A percentile compares a stretch with the other conserved stretches of the same genome.
Conservation (phyloP, 352 stramenopile genomes). For the Pythium pyrilobum region DNA sequence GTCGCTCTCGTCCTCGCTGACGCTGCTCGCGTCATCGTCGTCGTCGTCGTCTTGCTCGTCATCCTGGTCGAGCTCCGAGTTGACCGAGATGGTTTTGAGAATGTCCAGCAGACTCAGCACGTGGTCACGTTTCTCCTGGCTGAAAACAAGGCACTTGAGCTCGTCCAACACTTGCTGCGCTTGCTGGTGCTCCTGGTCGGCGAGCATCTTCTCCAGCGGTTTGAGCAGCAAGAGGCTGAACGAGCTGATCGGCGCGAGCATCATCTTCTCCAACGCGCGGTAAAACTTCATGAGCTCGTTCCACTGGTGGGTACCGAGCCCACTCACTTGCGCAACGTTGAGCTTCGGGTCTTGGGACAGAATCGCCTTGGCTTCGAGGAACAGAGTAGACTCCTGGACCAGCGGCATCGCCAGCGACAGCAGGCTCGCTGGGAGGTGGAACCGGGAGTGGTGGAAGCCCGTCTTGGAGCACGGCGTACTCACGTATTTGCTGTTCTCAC, state of each 20-base stretch:
- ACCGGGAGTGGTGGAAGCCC: constrained; percentile 18
- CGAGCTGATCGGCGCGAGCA: constrained; percentile 40
- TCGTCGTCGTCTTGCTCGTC: constrained; percentile 3
- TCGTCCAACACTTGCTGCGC: constrained; percentile 49
- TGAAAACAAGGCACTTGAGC: constrained; percentile 49
- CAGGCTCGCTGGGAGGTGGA: constrained; percentile 35
- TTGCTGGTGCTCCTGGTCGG: constrained; percentile 21
- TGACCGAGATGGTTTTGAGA: constrained; percentile 12
- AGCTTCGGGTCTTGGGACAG: constrained; percentile 23
- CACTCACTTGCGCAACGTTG: constrained; percentile 33
- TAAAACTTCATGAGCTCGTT: constrained; percentile 52
- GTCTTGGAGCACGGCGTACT: constrained; percentile 18
- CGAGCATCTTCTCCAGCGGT: constrained; percentile 46
- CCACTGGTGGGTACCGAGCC: constrained; percentile 42
- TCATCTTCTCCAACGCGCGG: constrained; percentile 44
- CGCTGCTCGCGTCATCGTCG: not conserved
- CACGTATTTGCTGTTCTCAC: constrained; percentile 32
- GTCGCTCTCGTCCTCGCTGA: constrained; percentile 16
- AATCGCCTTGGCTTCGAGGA: constrained; percentile 47
- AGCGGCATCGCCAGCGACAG: constrained; percentile 56
- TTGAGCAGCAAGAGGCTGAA: constrained; percentile 49
- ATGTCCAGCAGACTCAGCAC: constrained; percentile 54
- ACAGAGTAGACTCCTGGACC: constrained; percentile 58
- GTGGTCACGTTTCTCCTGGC: constrained; percentile 53
- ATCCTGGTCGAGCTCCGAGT: constrained; percentile 14